Conservation (phyloP, 371 early-diverging fungal genomes). For the Batkoa obscura region DNA sequence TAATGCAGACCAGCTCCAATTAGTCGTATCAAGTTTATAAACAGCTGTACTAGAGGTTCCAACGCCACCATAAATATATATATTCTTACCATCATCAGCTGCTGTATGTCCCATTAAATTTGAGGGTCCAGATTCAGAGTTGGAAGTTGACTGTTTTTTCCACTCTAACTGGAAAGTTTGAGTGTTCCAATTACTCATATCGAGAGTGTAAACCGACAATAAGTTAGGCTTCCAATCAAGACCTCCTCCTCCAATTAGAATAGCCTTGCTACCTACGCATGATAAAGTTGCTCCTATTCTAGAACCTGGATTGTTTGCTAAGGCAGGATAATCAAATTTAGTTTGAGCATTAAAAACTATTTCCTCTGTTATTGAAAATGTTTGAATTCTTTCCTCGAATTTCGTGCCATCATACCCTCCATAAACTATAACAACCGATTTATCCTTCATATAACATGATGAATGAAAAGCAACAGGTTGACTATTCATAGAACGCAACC, state of each 20-base stretch:
- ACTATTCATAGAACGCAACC: not conserved
- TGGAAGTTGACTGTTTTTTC: not conserved
- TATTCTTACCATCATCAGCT: not conserved
- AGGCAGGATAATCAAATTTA: not conserved
- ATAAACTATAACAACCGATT: not conserved
- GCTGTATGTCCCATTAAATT: not conserved
- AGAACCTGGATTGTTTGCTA: not conserved
- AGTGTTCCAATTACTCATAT: not conserved
- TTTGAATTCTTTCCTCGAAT: too few relatives aligned
- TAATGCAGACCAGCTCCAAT: not conserved
- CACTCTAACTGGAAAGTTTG: not conserved
- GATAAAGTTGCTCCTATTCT: slow-evolving; percentile 1
- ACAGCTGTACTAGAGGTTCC: not conserved
- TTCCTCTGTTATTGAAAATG: too few relatives aligned
- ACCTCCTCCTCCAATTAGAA: not conserved
- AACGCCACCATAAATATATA: slow-evolving; percentile 2
- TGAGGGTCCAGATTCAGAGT: not conserved
- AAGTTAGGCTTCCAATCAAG: slow-evolving; percentile 3
- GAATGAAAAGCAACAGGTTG: not conserved
- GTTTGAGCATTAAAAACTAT: not conserved
- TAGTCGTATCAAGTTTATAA: not conserved
- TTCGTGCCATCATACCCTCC: not conserved
- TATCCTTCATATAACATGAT: not conserved
- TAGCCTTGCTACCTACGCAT: not conserved
- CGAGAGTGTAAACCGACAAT: not conserved